A percentile compares a stretch with the other conserved stretches of the same genome.
Evolutionary conservation across 257 asterid species (phyloP).

Genomic region (Penstemon barbatus): DNA sequence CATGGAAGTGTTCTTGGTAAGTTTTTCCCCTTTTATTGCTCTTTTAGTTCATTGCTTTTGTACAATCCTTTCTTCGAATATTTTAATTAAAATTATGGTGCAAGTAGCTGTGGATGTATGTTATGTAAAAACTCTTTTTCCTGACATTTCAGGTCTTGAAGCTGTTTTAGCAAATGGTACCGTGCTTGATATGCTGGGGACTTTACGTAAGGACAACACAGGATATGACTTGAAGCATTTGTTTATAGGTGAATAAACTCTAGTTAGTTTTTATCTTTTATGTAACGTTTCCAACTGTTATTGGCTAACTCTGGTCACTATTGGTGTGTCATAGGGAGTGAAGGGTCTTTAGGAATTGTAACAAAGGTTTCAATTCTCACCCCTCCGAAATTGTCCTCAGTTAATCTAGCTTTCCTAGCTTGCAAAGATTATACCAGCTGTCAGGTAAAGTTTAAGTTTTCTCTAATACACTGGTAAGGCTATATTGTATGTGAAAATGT

Average conservation of each 20-base stretch:
- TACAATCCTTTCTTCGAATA: not conserved
- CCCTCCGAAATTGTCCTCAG: conserved; percentile 87
- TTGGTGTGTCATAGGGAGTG: conserved; percentile 67
- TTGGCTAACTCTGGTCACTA: conserved; percentile 27
- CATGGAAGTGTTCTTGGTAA: conserved; percentile 96
- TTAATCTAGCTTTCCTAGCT: conserved; percentile 90
- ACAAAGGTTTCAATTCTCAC: conserved; percentile 94
- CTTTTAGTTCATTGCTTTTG: not conserved
- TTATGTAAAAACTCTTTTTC: not conserved
- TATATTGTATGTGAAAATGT: conserved; percentile 19
- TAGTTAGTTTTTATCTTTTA: conserved; percentile 24
- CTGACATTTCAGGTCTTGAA: conserved; percentile 78
- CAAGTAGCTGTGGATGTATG: conserved; percentile 5
- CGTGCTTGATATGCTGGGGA: conserved; percentile 94
- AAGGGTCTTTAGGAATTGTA: conserved; percentile 93
- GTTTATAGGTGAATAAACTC: conserved; percentile 68
- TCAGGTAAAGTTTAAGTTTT: conserved; percentile 59
- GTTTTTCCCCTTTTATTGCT: conserved; percentile 23
- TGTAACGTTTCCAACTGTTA: conserved; percentile 25
- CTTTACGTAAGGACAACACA: conserved; percentile 92
- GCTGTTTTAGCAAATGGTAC: conserved; percentile 95
- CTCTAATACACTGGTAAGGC: conserved; percentile 14
- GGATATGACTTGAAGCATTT: conserved; percentile 98
- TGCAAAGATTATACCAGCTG: conserved; percentile 87
- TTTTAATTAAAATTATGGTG: not conserved